phyloP scores from a whole-genome alignment of 768 basidiomycete genomes.

The Porphyrellus cyaneotinctus region DNA sequence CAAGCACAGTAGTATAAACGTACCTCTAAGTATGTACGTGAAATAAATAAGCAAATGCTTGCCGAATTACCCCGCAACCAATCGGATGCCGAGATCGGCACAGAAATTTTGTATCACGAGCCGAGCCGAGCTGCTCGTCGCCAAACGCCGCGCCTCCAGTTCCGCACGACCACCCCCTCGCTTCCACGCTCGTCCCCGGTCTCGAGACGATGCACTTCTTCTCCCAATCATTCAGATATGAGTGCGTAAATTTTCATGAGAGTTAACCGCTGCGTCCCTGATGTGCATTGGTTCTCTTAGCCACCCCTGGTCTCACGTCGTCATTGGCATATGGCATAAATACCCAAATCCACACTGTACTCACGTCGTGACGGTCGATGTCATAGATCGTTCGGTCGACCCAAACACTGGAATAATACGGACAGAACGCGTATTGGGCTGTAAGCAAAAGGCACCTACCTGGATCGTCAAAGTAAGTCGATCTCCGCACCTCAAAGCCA shows the following conservation, averaged over 20 bases:
- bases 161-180: constrained; percentile 22
- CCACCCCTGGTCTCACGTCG: constrained; percentile 87
- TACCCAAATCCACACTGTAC: constrained; percentile 93
- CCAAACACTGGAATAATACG: constrained; percentile 83
- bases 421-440: constrained; percentile 85
- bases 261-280: constrained; percentile 1
- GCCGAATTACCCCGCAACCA: constrained; percentile 24
- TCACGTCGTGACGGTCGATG: constrained; percentile 85
- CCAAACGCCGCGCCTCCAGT: constrained; percentile 10
- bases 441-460: constrained; percentile 84
- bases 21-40: too few relatives aligned
- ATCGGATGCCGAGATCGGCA: constrained; percentile 21
- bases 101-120: constrained; percentile 13
- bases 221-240: constrained; percentile 78
- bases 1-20: not conserved
- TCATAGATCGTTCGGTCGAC: constrained; percentile 80
- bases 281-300: constrained; percentile 37
- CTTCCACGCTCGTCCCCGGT: constrained; percentile 22
- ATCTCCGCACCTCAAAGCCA: not conserved
- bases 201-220: constrained; percentile 71
- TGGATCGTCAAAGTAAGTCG: constrained; percentile 88
- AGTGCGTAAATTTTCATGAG: constrained; percentile 48
- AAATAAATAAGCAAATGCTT: not conserved
- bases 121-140: constrained; percentile 7
- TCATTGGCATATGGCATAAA: constrained; percentile 92